A percentile compares a stretch with the other conserved stretches of the same genome.
Evolutionary conservation across 306 rosid species (phyloP).

Genomic region (Gastrolobium bilobum): DNA sequence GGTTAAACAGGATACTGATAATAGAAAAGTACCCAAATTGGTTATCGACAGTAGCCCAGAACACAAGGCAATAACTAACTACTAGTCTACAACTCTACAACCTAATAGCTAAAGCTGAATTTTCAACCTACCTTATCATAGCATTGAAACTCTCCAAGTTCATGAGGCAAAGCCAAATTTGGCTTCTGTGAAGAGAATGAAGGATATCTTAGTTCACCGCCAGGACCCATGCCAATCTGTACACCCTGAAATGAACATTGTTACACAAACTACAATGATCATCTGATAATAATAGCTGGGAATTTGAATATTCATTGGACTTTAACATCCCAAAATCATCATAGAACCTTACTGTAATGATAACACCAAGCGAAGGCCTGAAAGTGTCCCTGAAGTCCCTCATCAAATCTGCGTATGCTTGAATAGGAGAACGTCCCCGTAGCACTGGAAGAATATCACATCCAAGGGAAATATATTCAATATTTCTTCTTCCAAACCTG

Average conservation of each 20-base stretch:
- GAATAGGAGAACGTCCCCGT: constrained; percentile 87
- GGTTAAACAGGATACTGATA: constrained; percentile 39
- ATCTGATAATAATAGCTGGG: constrained; percentile 24
- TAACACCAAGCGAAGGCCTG: constrained; percentile 67
- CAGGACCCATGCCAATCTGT: constrained; percentile 95
- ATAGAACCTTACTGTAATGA: constrained; percentile 73
- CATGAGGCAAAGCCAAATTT: constrained; percentile 61
- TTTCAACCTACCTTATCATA: constrained; percentile 76
- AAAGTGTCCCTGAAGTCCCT: constrained; percentile 82
- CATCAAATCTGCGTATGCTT: constrained; percentile 88
- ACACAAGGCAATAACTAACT: constrained; percentile 7
- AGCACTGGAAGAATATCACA: constrained; percentile 91
- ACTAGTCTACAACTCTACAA: constrained; percentile 17
- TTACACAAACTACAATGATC: constrained; percentile 39
- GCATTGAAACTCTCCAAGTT: constrained; percentile 92
- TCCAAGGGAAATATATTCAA: constrained; percentile 87
- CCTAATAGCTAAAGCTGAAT: constrained; percentile 45
- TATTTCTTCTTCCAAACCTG: constrained; percentile 80
- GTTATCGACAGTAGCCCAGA: constrained; percentile 38
- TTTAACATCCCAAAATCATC: constrained; percentile 37
- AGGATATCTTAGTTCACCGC: constrained; percentile 93
- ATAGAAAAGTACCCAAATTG: neutral
- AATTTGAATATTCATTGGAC: constrained; percentile 35
- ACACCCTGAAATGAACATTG: constrained; percentile 68
- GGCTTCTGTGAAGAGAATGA: constrained; percentile 63